phyloP scores from a whole-genome alignment of 2,329 filamentous ascomycete species.

The Trichophyton rubrum region DNA sequence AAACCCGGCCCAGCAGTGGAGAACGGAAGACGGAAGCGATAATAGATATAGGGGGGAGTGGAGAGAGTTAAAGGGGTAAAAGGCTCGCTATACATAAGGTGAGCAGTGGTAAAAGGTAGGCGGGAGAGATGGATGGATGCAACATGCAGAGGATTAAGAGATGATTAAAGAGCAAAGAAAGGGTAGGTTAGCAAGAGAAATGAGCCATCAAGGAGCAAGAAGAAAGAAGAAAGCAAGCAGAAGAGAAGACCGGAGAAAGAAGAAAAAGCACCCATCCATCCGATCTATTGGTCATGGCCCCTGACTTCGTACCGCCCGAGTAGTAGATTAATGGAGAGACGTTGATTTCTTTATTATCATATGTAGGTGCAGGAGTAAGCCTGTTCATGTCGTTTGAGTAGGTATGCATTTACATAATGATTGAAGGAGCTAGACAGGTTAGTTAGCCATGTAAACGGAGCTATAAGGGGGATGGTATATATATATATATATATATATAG shows the following conservation, averaged over 20 bases:
- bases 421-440: slow-evolving; percentile 30
- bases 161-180: slow-evolving; percentile 4
- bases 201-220: slow-evolving; percentile 1
- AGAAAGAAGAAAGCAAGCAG: background rate
- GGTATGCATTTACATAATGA: slow-evolving; percentile 34
- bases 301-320: background rate
- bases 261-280: slow-evolving; percentile 4
- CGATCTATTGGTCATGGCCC: slow-evolving; percentile 4
- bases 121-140: slow-evolving; percentile 1
- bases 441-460: background rate
- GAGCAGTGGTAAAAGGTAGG: background rate
- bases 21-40: background rate
- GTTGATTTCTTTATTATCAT: background rate
- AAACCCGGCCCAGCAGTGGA: background rate
- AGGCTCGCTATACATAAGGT: background rate
- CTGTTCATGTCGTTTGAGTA: background rate
- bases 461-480: no score
- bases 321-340: background rate
- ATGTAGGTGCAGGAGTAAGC: background rate
- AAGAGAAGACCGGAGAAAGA: slow-evolving; percentile 9
- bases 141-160: background rate
- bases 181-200: background rate
- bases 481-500: slow-evolving; percentile 2
- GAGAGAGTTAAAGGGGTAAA: background rate
- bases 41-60: background rate